Evolutionary conservation across 2,329 filamentous ascomycete genomes (phyloP), one percentile per base, ranked within the genome.

Genomic region (Onygenales sp.): DNA sequence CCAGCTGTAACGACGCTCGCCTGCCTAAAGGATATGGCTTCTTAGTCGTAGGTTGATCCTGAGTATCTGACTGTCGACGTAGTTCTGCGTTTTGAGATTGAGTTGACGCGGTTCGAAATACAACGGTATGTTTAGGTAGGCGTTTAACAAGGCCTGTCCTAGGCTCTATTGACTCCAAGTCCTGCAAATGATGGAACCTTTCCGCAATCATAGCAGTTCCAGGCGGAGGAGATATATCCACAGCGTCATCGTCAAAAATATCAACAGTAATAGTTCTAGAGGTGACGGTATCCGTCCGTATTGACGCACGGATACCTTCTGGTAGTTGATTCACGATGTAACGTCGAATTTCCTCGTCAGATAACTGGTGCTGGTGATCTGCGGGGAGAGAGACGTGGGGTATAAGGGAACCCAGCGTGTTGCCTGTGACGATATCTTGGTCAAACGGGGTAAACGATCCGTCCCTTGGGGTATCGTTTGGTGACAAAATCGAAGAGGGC

Each of bases 401-500:
- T 6, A 58, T 52, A 45, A 57, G 52, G 4, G 51, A 44, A 9
- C 61, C 56, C 5, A 65, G 32, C 17, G 56, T 36, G 53, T 67
- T 64, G 33, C 57, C 48, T 9, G 57, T 53, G 49, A 60, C 62
- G 21, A 59, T 52, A 6, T 65, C 66, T 53, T 70, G 62, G 56
- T 69, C 69, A 14, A 74, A 57, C 8, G 69, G 68, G 56, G 70
- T 67, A 48, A 74, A 71, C 4, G 56, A 52, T 27, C 67, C 67
- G 43, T 74, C 66, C 9, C 65, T 64, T 10, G 62, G 53, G 3
- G 47, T 31, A 2, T 58, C 63, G 4, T 65, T 65, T 5, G 70
- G 65, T 44, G 67, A 65, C 48, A 72, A 59, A 50, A 75, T 74
- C 8, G 75, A 76, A 80, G 83, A 57, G 78, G 78, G 57, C 70